Evolutionary conservation across 805 yeast genomes (phyloP), one percentile per base, ranked within the genome.

Genomic region (Blastobotrys peoriensis): DNA sequence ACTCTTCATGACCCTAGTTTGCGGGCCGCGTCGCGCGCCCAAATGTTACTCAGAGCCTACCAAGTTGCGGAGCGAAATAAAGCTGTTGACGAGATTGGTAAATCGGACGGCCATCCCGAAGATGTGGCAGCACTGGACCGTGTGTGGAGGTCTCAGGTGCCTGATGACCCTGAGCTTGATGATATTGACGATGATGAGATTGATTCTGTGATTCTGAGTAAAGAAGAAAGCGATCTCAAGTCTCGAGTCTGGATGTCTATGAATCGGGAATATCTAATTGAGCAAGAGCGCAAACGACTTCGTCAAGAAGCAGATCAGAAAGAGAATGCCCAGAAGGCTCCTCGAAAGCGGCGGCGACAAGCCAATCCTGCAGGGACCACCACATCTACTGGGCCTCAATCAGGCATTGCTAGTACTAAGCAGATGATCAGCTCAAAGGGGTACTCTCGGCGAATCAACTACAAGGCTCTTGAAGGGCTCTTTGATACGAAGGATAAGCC

Each of bases 241-340:
- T 89, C 87, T 53, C 73, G 83, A 48, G 77, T 89, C 2, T 93
- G 98, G 98, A 79, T 84, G 43, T 89, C 93, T 2, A 71, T 86
- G 33, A 89, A 94, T 63, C 85, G 84, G 48, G 98, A 89, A 22
- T 93, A 78, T 59, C 66, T 93, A 44, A 61, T 86, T 5, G 93
- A 83, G 39, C 95, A 87, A 63, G 97, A 91, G 56, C 77, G 78
- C 54, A 88, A 86, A 58, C 69, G 89, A 50, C 69, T 91, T 48
- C 86, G 89, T 60, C 74, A 75, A 42, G 95, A 88, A 60, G 93
- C 95, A 0, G 98, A 93, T 65, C 78, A 76, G 47, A 75, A 86
- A 23, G 83, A 91, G 0, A 98, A 98, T 49, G 67, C 77, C 10
- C 72, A 77, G 56, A 76, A 76, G 64, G 72, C 78, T 43, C 68